These are phyloP conservation scores for Solanum chacoense DNA, from an alignment of 305 asterid species.

Conservation along the genomic window DNA sequence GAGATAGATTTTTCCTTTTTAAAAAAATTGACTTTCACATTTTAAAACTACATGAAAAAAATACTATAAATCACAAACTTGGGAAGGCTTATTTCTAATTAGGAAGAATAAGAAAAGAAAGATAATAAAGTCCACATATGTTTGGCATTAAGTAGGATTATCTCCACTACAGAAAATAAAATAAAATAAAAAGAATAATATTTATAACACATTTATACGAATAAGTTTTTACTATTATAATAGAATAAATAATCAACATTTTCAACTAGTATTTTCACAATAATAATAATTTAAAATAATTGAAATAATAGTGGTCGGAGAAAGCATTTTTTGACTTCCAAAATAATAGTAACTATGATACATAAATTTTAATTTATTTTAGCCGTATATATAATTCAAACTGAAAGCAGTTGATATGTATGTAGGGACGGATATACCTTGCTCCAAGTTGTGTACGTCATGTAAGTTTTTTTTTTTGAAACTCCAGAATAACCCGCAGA, in stretches of 20 bases:
- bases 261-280: background rate
- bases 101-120: background rate
- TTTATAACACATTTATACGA: background rate
- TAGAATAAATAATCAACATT: background rate
- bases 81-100: background rate
- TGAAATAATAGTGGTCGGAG: background rate
- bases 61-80: background rate
- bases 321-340: background rate
- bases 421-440: background rate
- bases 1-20: background rate
- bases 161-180: too few species aligned
- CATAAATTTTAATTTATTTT: too few species aligned
- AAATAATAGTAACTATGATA: too few species aligned
- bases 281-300: too few species aligned
- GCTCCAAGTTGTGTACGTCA: background rate
- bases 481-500: too few species aligned
- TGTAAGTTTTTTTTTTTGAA: background rate
- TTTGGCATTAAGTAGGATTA: too few species aligned
- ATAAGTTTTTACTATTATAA: background rate
- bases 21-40: background rate
- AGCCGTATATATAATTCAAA: too few species aligned
- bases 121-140: background rate
- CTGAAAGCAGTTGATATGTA: background rate
- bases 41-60: background rate
- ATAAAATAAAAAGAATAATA: background rate